Evolutionary conservation across 805 yeast species (phyloP), one percentile per base, ranked within the genome.

Genomic region (Nakazawaea laoshanensis): DNA sequence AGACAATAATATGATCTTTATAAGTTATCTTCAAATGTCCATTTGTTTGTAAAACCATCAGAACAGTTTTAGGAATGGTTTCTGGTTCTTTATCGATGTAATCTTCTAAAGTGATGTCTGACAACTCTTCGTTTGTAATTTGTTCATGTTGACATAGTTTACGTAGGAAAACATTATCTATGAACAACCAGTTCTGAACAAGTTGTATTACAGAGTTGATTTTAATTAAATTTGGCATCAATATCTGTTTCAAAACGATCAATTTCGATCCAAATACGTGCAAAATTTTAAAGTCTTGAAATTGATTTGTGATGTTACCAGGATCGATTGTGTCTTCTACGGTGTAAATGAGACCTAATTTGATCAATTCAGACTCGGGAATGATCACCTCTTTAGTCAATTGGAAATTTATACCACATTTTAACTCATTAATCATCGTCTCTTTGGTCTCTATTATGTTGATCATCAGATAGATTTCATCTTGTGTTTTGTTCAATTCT

Each of bases 401-500:
- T 18, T 29, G 30, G 5, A 35, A 12, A 26, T 24, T 19, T 6
- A 29, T 17, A 14, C 33, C 33, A 21, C 37, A 35, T 35, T 30
- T 33, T 15, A 25, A 24, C 17, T 30, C 38, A 11, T 35, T 19
- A 17, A 30, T 35, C 21, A 30, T 12, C n/a, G 27, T 13, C 3
- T 15, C 24, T 7, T 17, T 13, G 7, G 34, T 22, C 20, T 35
- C 38, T 19, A 18, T 21, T 14, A 35, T 30, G 25, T 30, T 23
- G n/a, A 35, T 22, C 4, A 26, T 21, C 4, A 35, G 19, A 18
- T 35, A 30, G 19, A 15, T 17, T 5, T 42, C 37, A 18, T 50
- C 52, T 14, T 52, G 57, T 7, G 42, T 35, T 21, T 32, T 45
- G 27, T 48, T 50, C 36, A 60, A 57, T 18, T 53, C 55, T 27